These are phyloP conservation scores for Saccharomycopsis fibuligera DNA, from an alignment of 805 yeast genomes.

Conservation along the genomic window DNA sequence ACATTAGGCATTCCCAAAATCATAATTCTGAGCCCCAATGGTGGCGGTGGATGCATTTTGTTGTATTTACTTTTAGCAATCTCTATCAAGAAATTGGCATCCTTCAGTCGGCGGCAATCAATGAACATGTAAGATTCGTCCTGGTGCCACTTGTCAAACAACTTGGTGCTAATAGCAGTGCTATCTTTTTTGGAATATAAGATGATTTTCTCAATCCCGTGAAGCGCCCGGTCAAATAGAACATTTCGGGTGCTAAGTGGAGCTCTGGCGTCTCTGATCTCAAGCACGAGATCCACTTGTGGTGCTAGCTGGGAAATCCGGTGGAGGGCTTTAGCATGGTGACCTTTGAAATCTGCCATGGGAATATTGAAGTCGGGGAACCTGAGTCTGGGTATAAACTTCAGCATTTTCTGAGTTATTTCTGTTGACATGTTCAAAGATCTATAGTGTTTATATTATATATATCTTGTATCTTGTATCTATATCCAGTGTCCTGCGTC, in stretches of 20 bases:
- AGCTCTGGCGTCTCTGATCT: slow-evolving; percentile 83
- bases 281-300: slow-evolving; percentile 75
- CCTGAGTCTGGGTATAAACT: slow-evolving; percentile 58
- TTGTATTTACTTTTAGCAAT: slow-evolving; percentile 40
- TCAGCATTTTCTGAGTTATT: neutral
- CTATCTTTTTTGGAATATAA: slow-evolving; percentile 75
- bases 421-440: neutral
- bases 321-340: slow-evolving; percentile 74
- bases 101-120: slow-evolving; percentile 48
- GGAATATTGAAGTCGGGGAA: slow-evolving; percentile 71
- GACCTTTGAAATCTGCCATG: slow-evolving; percentile 82
- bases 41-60: slow-evolving; percentile 61
- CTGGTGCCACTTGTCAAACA: slow-evolving; percentile 44
- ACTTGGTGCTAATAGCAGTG: slow-evolving; percentile 36
- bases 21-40: slow-evolving; percentile 70
- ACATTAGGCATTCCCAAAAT: slow-evolving; percentile 95
- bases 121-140: slow-evolving; percentile 45
- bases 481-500: no score
- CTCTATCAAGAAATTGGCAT: slow-evolving; percentile 45
- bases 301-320: slow-evolving; percentile 64
- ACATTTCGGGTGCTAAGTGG: slow-evolving; percentile 80
- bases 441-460: neutral
- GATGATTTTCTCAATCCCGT: slow-evolving; percentile 41
- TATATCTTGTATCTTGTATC: neutral
- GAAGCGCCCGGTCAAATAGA: slow-evolving; percentile 62